Base-by-base conservation (phyloP, 1,139 yeast genomes). In the Tardiomyces depauwii region DNA sequence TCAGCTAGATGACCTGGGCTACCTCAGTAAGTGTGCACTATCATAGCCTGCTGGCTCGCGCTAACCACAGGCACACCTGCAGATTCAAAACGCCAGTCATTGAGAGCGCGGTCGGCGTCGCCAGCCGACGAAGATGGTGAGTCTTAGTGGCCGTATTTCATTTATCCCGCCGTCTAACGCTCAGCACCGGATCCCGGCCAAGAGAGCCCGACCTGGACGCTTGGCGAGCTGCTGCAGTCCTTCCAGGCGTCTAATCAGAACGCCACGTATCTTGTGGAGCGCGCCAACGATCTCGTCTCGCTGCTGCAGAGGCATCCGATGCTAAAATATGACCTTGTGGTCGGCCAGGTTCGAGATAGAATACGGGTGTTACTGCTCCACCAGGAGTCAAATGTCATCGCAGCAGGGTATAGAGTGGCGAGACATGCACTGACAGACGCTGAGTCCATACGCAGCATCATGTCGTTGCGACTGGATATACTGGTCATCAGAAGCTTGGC, bases 341-440 rank as follows among this genome's bases (percentile, higher is more conserved):
- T 86, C 45, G 71, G 78, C 25, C 77, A 80, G 3, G 76, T 86
- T 44, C 71, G 85, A 40, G 65, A 64, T 49, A 72, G 78, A 42
- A 70, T 88, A 18, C 82, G 78, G 54, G 73, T 74, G 40, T 70
- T 87, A 63, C 64, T 88, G 19, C 67, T 77, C 42, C 79, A 77
- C 55, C 66, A 66, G 4, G 73, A 76, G 40, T 73, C 82, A 27
- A 82, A 80, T 51, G 83, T 85, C 1, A 71, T 80, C 14, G 83
- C 91, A 1, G 74, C 86, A 4, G 95, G 91, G 0, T 87, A 80
- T 61, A 70, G 94, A 44, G 72, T 88, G 2, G 73, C 87, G 30
- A 68, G 96, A 18, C 75, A 82, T 53, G 68, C 83, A 19, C 69
- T 83, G 30, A 72, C 76, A 23, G 77, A 77, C 52, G 61, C 68